Percentiles rank a stretch among this genome's conserved stretches.
phyloP scores from a whole-genome alignment of 306 rosid genomes.

The Pyrus betulifolia region DNA sequence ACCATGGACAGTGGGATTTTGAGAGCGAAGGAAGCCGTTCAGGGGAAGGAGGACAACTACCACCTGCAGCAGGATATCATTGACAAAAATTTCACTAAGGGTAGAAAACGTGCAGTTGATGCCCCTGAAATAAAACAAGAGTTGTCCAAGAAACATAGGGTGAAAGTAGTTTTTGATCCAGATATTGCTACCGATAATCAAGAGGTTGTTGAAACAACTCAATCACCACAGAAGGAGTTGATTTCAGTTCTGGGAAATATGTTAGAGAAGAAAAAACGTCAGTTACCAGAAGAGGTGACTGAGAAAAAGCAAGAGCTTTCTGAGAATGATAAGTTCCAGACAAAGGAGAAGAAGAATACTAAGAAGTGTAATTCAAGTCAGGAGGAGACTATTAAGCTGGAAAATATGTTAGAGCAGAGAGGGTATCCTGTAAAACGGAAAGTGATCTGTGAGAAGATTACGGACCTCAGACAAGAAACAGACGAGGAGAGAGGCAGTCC shows the following conservation, averaged over 20 bases:
- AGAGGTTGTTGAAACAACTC: conserved; percentile 12
- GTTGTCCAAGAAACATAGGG: conserved; percentile 34
- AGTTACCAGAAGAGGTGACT: conserved; percentile 11
- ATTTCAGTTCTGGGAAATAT: conserved; percentile 9
- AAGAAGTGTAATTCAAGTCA: conserved; percentile 5
- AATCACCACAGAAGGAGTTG: conserved; percentile 10
- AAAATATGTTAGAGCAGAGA: conserved; percentile 9
- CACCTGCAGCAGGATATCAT: conserved; percentile 11
- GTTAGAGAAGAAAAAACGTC: conserved; percentile 4
- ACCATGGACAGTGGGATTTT: conserved; percentile 45
- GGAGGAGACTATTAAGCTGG: conserved; percentile 12
- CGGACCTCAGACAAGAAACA: not conserved
- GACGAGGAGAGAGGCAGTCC: conserved; percentile 3
- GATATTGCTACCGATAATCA: conserved; percentile 14
- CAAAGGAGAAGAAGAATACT: conserved; percentile 7
- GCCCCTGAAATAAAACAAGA: conserved; percentile 19
- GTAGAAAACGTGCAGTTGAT: conserved; percentile 14
- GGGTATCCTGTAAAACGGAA: not conserved
- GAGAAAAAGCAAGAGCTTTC: conserved; percentile 13
- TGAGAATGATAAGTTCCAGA: conserved; percentile 2
- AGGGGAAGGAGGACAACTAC: conserved; percentile 25
- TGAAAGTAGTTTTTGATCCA: conserved; percentile 17
- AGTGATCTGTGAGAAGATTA: conserved; percentile 15
- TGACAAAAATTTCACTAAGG: conserved; percentile 21
- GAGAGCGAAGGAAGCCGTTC: conserved; percentile 23